Evolutionary conservation across 345 rosid species (phyloP).

Genomic region (Passiflora organensis): DNA sequence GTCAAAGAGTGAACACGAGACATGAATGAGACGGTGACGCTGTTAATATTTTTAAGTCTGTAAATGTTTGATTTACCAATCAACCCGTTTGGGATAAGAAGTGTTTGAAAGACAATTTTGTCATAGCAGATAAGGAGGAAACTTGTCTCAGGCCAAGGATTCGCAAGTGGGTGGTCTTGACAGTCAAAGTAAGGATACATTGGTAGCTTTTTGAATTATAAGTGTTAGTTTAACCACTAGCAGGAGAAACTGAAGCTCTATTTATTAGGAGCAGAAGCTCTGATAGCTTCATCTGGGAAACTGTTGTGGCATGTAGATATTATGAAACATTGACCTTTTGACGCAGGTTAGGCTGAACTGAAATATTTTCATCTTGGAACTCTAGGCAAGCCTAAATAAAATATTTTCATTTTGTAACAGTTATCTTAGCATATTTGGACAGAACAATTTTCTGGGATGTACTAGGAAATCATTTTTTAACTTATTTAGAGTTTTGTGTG

Average conservation of each 20-base stretch:
- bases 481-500: neutral
- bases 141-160: neutral
- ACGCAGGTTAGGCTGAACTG: neutral
- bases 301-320: neutral
- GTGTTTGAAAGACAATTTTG: no score
- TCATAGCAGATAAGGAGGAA: no score
- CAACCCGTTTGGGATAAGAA: no score
- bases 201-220: neutral
- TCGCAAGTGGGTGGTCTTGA: neutral
- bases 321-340: neutral
- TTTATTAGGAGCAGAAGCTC: neutral
- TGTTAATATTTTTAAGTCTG: no score
- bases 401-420: neutral
- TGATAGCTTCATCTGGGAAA: neutral
- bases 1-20: no score
- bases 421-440: no score
- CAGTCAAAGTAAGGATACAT: no score
- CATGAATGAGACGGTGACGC: no score
- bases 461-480: no score
- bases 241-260: neutral
- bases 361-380: neutral
- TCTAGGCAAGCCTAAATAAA: no score
- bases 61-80: no score
- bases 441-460: no score
- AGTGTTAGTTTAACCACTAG: constrained; percentile 1